A percentile compares a stretch with the other conserved stretches of the same genome.
Evolutionary conservation across 2,329 filamentous ascomycete species (phyloP).

Genomic region (Sporothrix variecibatus): DNA sequence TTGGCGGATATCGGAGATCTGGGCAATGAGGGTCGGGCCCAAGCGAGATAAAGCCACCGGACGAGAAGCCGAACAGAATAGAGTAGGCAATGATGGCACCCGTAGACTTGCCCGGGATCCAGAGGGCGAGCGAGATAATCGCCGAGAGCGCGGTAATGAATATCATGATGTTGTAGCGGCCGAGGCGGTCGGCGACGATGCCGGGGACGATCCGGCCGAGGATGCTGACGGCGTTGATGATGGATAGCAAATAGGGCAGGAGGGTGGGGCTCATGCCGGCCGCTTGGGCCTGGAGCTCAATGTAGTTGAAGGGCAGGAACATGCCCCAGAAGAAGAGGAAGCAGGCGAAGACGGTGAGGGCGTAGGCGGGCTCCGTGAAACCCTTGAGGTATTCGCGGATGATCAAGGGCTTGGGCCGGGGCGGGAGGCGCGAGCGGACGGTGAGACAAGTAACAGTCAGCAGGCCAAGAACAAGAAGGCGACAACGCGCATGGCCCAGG

Average conservation of each 20-base stretch:
- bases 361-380: conserved; percentile 50
- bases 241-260: conserved; percentile 52
- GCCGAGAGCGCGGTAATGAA: conserved; percentile 49
- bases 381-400: conserved; percentile 49
- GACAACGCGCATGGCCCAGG: conserved; percentile 43
- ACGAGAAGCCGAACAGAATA: conserved; percentile 64
- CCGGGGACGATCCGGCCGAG: conserved; percentile 55
- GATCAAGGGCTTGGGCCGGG: conserved; percentile 43
- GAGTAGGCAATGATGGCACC: conserved; percentile 61
- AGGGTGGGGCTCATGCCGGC: conserved; percentile 47
- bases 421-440: conserved; percentile 42
- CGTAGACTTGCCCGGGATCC: conserved; percentile 47
- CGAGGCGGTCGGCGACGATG: conserved; percentile 46
- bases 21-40: conserved; percentile 57
- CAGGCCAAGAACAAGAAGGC: conserved; percentile 43
- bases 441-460: conserved; percentile 37
- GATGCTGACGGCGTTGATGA: conserved; percentile 58
- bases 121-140: conserved; percentile 45
- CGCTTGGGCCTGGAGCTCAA: conserved; percentile 50
- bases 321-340: conserved; percentile 60
- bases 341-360: conserved; percentile 46
- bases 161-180: conserved; percentile 48
- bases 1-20: conserved; percentile 61
- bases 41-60: conserved; percentile 65
- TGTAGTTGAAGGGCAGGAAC: conserved; percentile 58